Conservation (phyloP, 2,329 filamentous ascomycete genomes). For the Podosphaera xanthii region DNA sequence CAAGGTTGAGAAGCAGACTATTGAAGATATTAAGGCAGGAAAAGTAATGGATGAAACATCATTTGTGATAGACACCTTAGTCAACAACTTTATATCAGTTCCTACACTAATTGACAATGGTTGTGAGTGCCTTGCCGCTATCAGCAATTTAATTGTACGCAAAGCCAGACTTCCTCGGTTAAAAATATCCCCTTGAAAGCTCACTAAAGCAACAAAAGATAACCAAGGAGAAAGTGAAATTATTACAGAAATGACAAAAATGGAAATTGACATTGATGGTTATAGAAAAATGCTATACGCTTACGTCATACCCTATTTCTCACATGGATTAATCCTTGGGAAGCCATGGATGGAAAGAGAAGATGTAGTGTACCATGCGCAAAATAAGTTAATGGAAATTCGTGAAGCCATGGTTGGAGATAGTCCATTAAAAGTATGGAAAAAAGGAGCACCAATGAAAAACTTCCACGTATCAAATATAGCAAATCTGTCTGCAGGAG, state of each 20-base stretch:
- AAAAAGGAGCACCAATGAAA: not conserved
- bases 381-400: not conserved
- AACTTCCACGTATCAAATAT: too few relatives aligned
- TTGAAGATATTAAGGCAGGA: not conserved
- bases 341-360: not conserved
- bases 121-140: not conserved
- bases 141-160: too few relatives aligned
- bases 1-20: too few relatives aligned
- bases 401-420: not conserved
- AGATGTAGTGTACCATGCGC: not conserved
- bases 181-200: too few relatives aligned
- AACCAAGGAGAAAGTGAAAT: too few relatives aligned
- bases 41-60: not conserved
- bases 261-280: too few relatives aligned
- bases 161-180: too few relatives aligned
- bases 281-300: too few relatives aligned
- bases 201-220: too few relatives aligned
- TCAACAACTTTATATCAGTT: not conserved
- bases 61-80: not conserved
- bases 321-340: not conserved
- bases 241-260: too few relatives aligned
- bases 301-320: too few relatives aligned
- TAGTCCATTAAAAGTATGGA: not conserved
- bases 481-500: too few relatives aligned
- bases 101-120: slow-evolving; percentile 1